Evolutionary conservation across 306 rosid genomes (phyloP), one percentile per base, ranked within the genome.

Genomic region (Medicago ruthenica): DNA sequence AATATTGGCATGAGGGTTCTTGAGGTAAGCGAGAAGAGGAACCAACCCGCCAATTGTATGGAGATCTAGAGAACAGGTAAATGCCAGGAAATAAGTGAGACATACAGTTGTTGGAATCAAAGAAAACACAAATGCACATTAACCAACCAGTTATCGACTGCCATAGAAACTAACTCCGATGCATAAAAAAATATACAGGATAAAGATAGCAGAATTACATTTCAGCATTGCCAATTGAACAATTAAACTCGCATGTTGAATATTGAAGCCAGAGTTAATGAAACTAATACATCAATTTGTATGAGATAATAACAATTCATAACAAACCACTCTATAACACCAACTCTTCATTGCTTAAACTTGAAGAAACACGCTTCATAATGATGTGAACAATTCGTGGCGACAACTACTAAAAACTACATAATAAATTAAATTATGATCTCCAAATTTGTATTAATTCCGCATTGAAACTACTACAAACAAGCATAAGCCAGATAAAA

Each of bases 31-130:
- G 64, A 92, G 93, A 40, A 92, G 96, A 68, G 99, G 98, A 27
- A 73, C 87, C 86, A 93, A 83, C 61, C 98, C 99, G 40, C 99
- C 99, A 60, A 96, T 83, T 16, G 98, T 81, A 73, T 92, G 86
- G 81, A 96, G 96, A 79, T 96, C 99, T 92, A 64, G 20, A 24
- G 62, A 76, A 59, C 10, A 84, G 22, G 57, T 60, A 82, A 50
- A 55, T 18, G 3, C 10, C 74, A 37, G 20, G 39, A 73, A 75
- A 83, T n/a, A 48, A 42, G 62, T 83, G 51, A 86, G 80, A 57
- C 65, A 76, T n/a, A 13, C 18, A 16, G 59, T 50, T 36, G 40
- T 14, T 1, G 12, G 7, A 77, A 39, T 68, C 27, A 67, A 9
- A 40, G 3, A 41, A 48, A 54, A 39, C 0, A 18, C 31, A 55